Evolutionary conservation across 768 basidiomycete species (phyloP).

Genomic region (Suillus ampliporus): DNA sequence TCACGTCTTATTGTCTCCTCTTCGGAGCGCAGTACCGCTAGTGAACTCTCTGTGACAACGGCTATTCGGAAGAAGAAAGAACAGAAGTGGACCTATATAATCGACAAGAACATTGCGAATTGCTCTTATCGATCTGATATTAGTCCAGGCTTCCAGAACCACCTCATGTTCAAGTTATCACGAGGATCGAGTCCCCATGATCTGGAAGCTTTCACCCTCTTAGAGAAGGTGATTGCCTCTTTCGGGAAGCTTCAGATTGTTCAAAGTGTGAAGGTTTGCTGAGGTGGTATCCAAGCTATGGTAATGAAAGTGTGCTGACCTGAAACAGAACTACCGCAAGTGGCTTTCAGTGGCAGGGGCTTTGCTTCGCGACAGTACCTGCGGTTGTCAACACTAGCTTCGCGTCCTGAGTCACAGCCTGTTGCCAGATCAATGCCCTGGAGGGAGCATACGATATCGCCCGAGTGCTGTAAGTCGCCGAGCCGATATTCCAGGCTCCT

Average conservation of each 20-base stretch:
- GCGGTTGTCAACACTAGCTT: not conserved
- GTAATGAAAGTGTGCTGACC: not conserved
- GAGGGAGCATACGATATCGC: not conserved
- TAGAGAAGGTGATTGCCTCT: not conserved
- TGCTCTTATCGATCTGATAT: not conserved
- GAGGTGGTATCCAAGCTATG: not conserved
- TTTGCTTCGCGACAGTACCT: not conserved
- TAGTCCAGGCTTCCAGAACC: not conserved
- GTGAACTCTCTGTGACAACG: not conserved
- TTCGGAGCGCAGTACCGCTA: not conserved
- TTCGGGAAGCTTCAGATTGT: not conserved
- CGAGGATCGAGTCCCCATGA: not conserved
- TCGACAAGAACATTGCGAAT: not conserved
- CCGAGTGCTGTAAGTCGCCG: not conserved
- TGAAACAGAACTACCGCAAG: not conserved
- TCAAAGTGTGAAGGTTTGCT: not conserved
- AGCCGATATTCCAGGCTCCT: not conserved
- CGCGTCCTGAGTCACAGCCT: not conserved
- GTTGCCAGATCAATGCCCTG: not conserved
- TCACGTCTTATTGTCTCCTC: not conserved
- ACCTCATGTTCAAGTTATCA: not conserved
- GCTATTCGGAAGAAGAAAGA: slow-evolving; percentile 2
- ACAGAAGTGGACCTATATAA: not conserved
- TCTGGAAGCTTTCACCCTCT: not conserved
- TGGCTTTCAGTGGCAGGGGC: not conserved